phyloP scores from a whole-genome alignment of 176 grass and related monocot genomes.

The Musa itinerans region DNA sequence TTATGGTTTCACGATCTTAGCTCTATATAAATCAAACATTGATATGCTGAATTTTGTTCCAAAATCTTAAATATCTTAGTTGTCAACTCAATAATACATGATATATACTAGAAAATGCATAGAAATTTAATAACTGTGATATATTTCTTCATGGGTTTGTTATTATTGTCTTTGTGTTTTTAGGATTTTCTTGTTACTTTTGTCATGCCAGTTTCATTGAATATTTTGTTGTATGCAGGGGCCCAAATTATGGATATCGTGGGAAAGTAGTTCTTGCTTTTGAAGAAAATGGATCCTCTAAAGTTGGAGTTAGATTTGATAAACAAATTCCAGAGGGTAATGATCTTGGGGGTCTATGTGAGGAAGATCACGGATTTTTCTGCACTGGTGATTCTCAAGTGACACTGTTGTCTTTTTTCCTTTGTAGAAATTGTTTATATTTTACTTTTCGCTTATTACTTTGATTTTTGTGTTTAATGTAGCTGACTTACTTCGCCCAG shows the following conservation, averaged over 20 bases:
- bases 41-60: too few species aligned
- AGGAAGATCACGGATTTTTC: slow-evolving; percentile 97
- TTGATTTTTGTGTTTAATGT: slow-evolving; percentile 8
- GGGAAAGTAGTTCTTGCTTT: slow-evolving; percentile 93
- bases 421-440: slow-evolving; percentile 11
- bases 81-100: too few species aligned
- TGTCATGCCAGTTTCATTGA: neutral
- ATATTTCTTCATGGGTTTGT: neutral
- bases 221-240: slow-evolving; percentile 33
- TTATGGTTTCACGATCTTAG: too few species aligned
- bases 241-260: slow-evolving; percentile 75
- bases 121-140: neutral
- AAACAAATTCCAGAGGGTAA: slow-evolving; percentile 91
- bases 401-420: slow-evolving; percentile 1
- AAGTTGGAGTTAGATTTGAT: slow-evolving; percentile 95
- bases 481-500: slow-evolving; percentile 78
- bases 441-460: neutral
- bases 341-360: slow-evolving; percentile 94
- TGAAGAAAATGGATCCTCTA: slow-evolving; percentile 92
- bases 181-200: neutral
- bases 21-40: too few species aligned
- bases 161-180: neutral
- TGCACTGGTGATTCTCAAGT: slow-evolving; percentile 58
- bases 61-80: too few species aligned
- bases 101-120: too few species aligned